These are phyloP conservation scores for Lentinula edodes DNA, from an alignment of 768 basidiomycete genomes.

Conservation along the genomic window DNA sequence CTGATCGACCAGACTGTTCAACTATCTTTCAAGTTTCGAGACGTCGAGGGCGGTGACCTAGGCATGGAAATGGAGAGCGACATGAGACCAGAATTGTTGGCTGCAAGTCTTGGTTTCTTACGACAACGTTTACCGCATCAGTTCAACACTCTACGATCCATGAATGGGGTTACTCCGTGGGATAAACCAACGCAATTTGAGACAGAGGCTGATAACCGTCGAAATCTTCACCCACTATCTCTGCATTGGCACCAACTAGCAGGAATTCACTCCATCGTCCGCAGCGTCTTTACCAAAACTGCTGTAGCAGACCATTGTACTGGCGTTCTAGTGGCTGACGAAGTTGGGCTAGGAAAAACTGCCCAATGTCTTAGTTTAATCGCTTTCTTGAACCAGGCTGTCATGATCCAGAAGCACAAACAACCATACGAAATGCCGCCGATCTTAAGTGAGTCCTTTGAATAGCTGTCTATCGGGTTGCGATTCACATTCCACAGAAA, in stretches of 20 bases:
- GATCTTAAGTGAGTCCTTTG: not conserved
- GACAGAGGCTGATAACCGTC: not conserved
- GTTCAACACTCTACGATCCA: not conserved
- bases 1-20: not conserved
- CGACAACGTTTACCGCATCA: not conserved
- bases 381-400: not conserved
- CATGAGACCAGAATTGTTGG: not conserved
- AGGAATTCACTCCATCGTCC: not conserved
- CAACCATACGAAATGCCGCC: not conserved
- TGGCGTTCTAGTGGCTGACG: not conserved
- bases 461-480: too few species aligned
- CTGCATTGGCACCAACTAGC: slow-evolving; percentile 4
- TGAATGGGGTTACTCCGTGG: not conserved
- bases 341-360: slow-evolving; percentile 3
- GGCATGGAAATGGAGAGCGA: not conserved
- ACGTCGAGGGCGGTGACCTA: not conserved
- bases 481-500: not conserved
- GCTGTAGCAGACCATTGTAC: not conserved
- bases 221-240: not conserved
- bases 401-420: not conserved
- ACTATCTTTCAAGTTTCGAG: not conserved
- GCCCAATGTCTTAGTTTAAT: not conserved
- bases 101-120: not conserved
- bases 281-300: not conserved
- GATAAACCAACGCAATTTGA: not conserved